These are phyloP conservation scores for Rhodotorula mucilaginosa DNA, from an alignment of 1,284 basidiomycete species.

Conservation along the genomic window DNA sequence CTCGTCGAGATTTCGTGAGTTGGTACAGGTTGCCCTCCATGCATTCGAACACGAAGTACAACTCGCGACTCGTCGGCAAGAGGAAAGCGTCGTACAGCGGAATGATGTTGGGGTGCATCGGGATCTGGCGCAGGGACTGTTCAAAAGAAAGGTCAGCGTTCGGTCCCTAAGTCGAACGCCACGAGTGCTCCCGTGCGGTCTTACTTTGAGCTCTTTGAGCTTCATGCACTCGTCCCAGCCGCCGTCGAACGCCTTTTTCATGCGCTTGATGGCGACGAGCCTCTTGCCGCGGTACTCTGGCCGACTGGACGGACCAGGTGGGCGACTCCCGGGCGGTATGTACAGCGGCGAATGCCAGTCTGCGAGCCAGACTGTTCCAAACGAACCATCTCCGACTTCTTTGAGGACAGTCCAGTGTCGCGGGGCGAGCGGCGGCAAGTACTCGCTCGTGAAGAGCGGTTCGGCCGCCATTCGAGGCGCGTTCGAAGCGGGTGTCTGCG, in stretches of 20 bases:
- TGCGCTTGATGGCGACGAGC: constrained; percentile 94
- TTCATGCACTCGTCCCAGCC: constrained; percentile 96
- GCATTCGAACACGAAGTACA: constrained; percentile 99
- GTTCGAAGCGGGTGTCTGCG: not conserved
- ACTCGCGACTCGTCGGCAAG: constrained; percentile 84
- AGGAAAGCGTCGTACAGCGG: constrained; percentile 99
- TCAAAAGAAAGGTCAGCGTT: not conserved
- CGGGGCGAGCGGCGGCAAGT: constrained; percentile 42
- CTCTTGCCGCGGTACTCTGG: constrained; percentile 93
- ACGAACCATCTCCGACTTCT: constrained; percentile 90
- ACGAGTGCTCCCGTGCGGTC: no score
- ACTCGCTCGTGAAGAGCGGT: constrained; percentile 11
- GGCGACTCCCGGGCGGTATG: constrained; percentile 59
- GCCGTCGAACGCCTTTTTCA: constrained; percentile 96
- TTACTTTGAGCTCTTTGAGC: constrained; percentile 96
- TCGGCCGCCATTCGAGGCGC: not conserved
- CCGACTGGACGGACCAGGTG: constrained; percentile 66
- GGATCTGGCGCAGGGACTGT: constrained; percentile 88
- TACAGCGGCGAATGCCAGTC: constrained; percentile 98
- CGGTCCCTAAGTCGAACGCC: no score
- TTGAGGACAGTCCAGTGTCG: constrained; percentile 63
- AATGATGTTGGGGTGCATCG: constrained; percentile 95
- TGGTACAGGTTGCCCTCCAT: constrained; percentile 99
- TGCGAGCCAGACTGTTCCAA: constrained; percentile 96
- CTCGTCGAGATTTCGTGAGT: constrained; percentile 94